These are phyloP conservation scores for Coemansia sp. DNA, from an alignment of 192 early-diverging fungal genomes.

Conservation along the genomic window DNA sequence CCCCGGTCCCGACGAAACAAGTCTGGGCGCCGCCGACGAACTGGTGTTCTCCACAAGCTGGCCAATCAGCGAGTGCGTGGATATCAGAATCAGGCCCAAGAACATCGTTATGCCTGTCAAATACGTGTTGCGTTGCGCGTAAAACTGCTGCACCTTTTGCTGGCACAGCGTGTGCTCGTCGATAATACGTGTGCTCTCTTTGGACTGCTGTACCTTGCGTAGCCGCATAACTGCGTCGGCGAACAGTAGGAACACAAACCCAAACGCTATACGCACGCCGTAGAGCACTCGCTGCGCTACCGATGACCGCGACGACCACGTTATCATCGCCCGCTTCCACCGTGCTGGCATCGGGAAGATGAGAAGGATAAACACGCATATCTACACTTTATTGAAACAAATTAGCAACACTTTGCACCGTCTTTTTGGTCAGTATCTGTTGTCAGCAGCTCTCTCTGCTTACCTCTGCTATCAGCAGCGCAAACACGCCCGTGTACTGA, in stretches of 20 bases:
- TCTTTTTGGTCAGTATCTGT: neutral
- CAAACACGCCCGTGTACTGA: constrained; percentile 51
- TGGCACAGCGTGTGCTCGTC: constrained; percentile 55
- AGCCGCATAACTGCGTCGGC: constrained; percentile 52
- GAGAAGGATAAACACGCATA: constrained; percentile 40
- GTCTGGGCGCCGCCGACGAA: constrained; percentile 15
- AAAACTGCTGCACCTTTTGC: constrained; percentile 55
- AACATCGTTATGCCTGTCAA: constrained; percentile 60
- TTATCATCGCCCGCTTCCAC: constrained; percentile 51
- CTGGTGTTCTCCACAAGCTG: constrained; percentile 34
- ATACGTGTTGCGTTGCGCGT: constrained; percentile 59
- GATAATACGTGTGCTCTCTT: constrained; percentile 24
- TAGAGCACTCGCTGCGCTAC: constrained; percentile 40
- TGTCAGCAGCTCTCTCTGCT: constrained; percentile 1
- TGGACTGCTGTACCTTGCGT: constrained; percentile 32
- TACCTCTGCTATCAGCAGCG: constrained; percentile 47
- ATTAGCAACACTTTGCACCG: neutral
- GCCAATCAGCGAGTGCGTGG: constrained; percentile 48
- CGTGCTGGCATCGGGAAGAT: constrained; percentile 49
- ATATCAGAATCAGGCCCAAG: constrained; percentile 53
- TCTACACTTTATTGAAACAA: constrained; percentile 10
- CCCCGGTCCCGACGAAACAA: constrained; percentile 23
- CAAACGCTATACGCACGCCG: constrained; percentile 48
- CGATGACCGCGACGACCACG: constrained; percentile 38
- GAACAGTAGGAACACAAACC: constrained; percentile 49